These are phyloP conservation scores for Microglena sp. DNA, from an alignment of 139 green algal genomes.

Conservation along the genomic window DNA sequence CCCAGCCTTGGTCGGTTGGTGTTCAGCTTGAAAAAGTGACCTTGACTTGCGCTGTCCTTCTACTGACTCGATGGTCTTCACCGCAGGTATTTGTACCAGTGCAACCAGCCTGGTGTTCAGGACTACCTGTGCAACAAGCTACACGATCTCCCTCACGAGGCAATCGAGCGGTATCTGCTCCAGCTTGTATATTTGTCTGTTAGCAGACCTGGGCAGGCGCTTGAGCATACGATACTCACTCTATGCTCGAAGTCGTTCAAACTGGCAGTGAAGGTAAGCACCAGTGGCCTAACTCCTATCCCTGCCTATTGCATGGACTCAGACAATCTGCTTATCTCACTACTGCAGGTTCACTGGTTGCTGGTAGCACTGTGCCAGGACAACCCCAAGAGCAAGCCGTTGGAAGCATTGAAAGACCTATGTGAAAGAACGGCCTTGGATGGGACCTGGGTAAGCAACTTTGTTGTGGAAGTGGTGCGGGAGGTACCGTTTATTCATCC, in stretches of 20 bases:
- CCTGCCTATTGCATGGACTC: neutral
- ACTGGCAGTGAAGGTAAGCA: conserved; percentile 72
- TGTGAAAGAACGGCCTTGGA: conserved; percentile 68
- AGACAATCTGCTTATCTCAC: neutral
- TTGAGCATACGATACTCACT: conserved; percentile 72
- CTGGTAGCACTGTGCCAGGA: conserved; percentile 83
- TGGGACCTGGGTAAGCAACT: conserved; percentile 41
- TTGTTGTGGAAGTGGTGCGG: neutral
- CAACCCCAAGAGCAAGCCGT: conserved; percentile 47
- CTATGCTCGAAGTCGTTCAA: conserved; percentile 71
- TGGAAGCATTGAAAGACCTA: conserved; percentile 38
- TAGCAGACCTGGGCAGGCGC: conserved; percentile 30
- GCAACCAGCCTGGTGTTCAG: conserved; percentile 50
- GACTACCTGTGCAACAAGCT: conserved; percentile 89
- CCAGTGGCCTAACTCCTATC: neutral
- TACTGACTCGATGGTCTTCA: neutral
- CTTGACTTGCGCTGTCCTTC: neutral
- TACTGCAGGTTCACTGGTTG: conserved; percentile 77
- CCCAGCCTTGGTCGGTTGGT: too few species aligned
- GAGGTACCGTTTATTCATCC: neutral
- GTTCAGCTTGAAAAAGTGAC: too few species aligned
- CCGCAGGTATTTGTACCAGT: conserved; percentile 74
- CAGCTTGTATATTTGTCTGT: conserved; percentile 72
- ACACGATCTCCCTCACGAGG: conserved; percentile 60
- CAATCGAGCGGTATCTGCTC: conserved; percentile 75